Conservation (phyloP, 2,329 filamentous ascomycete genomes). For the Aspergillus sp. region DNA sequence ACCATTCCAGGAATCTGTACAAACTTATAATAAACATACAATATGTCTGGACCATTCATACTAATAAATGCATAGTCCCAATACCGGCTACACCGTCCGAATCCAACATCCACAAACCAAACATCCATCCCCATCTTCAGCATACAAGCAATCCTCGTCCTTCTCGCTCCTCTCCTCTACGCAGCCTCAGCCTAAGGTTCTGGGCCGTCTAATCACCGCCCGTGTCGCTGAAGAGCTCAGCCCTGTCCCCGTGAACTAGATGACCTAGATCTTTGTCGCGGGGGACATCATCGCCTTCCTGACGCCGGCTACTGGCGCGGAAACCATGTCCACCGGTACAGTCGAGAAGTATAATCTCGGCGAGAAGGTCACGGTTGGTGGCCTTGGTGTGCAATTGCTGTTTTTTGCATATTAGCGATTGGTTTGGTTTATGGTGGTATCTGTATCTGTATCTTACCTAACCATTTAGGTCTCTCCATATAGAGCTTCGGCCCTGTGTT, state of each 20-base stretch:
- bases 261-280: conserved; percentile 28
- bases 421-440: too few species aligned
- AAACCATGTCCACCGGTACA: background rate
- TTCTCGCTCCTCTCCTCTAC: conserved; percentile 43
- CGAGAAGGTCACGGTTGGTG: background rate
- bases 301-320: conserved; percentile 22
- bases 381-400: background rate
- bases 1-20: conserved; percentile 18
- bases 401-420: background rate
- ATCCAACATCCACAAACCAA: conserved; percentile 1
- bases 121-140: conserved; percentile 27
- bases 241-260: background rate
- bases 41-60: too few species aligned
- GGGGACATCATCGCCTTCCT: conserved; percentile 36
- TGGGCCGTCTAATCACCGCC: background rate
- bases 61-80: conserved; percentile 43
- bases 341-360: background rate
- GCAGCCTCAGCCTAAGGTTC: conserved; percentile 37
- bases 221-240: background rate
- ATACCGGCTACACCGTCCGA: conserved; percentile 31
- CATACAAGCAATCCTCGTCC: conserved; percentile 35
- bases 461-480: too few species aligned
- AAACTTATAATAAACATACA: too few species aligned
- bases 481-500: too few species aligned
- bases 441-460: too few species aligned